Percentiles rank a stretch among this genome's conserved stretches.
Evolutionary conservation across 2,329 filamentous ascomycete genomes (phyloP).

Genomic region (Geosmithia morbida): DNA sequence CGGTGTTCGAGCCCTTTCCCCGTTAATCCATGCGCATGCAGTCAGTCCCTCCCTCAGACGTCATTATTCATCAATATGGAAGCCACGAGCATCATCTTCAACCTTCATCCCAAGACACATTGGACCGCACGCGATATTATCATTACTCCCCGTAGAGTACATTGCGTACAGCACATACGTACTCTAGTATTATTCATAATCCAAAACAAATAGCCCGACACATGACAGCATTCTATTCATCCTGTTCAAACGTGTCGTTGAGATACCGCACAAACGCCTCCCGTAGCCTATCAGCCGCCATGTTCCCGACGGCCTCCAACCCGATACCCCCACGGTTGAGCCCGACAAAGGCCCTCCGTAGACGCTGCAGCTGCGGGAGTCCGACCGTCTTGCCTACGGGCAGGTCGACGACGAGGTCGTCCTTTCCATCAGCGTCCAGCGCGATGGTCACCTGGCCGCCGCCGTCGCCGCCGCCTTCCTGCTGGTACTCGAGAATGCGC

Average conservation of each 20-base stretch:
- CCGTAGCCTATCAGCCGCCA: constrained; percentile 38
- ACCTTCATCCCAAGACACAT: not conserved
- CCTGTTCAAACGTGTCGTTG: constrained; percentile 49
- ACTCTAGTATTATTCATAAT: too few relatives aligned
- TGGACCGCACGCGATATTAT: too few relatives aligned
- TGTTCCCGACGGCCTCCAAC: constrained; percentile 37
- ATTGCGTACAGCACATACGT: too few relatives aligned
- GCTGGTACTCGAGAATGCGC: constrained; percentile 47
- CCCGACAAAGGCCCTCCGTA: constrained; percentile 63
- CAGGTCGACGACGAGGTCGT: constrained; percentile 46
- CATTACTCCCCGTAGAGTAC: too few relatives aligned
- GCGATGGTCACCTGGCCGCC: constrained; percentile 34
- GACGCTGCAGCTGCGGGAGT: constrained; percentile 61
- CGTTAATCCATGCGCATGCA: too few relatives aligned
- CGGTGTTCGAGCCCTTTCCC: too few relatives aligned
- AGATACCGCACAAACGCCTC: constrained; percentile 53
- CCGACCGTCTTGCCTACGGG: constrained; percentile 48
- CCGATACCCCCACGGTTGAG: constrained; percentile 59
- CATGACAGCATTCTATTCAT: constrained; percentile 25
- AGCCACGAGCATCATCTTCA: not conserved
- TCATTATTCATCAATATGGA: not conserved
- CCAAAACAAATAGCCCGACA: too few relatives aligned
- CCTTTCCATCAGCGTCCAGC: constrained; percentile 12
- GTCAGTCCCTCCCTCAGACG: too few relatives aligned
- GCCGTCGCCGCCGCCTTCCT: constrained; percentile 52